Percentiles rank a stretch among this genome's conserved stretches.
phyloP scores from a whole-genome alignment of 495 filamentous ascomycete genomes.

The Neurospora sp. region DNA sequence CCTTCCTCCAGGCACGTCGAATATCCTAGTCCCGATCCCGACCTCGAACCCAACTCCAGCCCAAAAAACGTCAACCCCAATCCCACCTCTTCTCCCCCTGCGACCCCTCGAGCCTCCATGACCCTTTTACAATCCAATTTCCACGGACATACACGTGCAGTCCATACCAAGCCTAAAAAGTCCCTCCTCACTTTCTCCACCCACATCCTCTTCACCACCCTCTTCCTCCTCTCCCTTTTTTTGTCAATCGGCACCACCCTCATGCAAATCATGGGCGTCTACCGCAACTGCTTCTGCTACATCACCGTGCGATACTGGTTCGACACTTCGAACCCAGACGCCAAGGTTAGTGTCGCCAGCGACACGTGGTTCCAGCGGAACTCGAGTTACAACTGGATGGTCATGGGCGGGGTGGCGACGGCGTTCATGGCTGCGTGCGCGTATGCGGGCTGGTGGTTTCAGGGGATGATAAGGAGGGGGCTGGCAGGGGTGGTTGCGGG shows the following conservation, averaged over 20 bases:
- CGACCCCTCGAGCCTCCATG: neutral
- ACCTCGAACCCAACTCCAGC: neutral
- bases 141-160: neutral
- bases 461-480: neutral
- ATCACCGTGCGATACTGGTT: neutral
- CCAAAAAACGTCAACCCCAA: neutral
- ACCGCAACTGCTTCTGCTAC: constrained; percentile 26
- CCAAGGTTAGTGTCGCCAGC: neutral
- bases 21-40: neutral
- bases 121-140: neutral
- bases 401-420: neutral
- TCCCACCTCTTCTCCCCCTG: neutral
- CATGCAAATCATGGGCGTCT: constrained; percentile 32
- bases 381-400: neutral
- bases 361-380: neutral
- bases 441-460: constrained; percentile 2
- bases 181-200: neutral
- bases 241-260: constrained; percentile 20
- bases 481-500: neutral
- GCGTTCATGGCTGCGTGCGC: neutral
- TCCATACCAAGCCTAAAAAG: neutral
- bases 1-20: neutral
- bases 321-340: neutral
- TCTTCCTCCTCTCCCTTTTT: neutral
- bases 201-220: neutral